Percentiles rank a stretch among this genome's conserved stretches.
Evolutionary conservation across 2,329 filamentous ascomycete genomes (phyloP).

Genomic region (Phialophora tarda): DNA sequence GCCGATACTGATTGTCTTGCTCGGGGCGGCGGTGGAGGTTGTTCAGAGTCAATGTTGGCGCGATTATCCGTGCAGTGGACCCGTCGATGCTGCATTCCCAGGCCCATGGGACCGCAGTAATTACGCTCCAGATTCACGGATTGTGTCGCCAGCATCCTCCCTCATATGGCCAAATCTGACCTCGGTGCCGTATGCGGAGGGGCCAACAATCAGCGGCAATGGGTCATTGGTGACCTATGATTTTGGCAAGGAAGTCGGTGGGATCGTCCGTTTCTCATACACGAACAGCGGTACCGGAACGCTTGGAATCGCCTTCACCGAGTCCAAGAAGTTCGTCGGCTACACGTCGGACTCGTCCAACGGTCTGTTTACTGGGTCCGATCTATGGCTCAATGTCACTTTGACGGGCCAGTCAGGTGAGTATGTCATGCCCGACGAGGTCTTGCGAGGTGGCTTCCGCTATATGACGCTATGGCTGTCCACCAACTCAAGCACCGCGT

Average conservation of each 20-base stretch:
- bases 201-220: conserved; percentile 50
- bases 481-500: conserved; percentile 41
- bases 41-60: conserved; percentile 57
- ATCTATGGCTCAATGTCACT: conserved; percentile 49
- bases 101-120: conserved; percentile 59
- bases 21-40: not conserved
- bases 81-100: conserved; percentile 57
- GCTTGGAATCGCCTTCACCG: conserved; percentile 56
- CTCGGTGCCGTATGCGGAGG: conserved; percentile 44
- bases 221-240: conserved; percentile 63
- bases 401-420: conserved; percentile 45
- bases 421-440: conserved; percentile 49
- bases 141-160: conserved; percentile 54
- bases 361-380: conserved; percentile 51
- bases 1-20: not conserved
- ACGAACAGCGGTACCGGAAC: conserved; percentile 47
- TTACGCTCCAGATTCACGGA: conserved; percentile 48
- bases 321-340: conserved; percentile 57
- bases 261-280: conserved; percentile 60
- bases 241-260: conserved; percentile 65
- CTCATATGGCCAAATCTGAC: conserved; percentile 47
- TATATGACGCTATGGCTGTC: conserved; percentile 52
- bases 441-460: conserved; percentile 53
- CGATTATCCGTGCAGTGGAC: conserved; percentile 59
- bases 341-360: conserved; percentile 57